Conservation (phyloP, 2,329 filamentous ascomycete species). For the Stachybotrys echinatus region DNA sequence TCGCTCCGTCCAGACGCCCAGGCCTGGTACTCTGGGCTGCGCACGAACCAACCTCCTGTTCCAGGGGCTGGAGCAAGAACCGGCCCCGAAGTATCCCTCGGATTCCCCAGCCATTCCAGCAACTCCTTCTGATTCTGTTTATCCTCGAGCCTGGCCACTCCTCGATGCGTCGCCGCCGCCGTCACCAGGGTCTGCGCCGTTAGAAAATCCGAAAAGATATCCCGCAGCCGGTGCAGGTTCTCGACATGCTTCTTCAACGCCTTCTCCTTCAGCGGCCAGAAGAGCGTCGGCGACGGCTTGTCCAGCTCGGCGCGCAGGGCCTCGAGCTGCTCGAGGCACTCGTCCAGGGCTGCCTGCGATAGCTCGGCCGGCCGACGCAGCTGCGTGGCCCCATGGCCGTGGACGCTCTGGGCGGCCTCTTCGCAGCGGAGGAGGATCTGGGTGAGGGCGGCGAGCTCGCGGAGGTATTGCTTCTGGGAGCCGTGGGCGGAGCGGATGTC, state of each 20-base stretch:
- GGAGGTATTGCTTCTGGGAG: slow-evolving; percentile 4
- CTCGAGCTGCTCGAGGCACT: not conserved
- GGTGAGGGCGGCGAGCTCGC: not conserved
- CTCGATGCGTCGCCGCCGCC: not conserved
- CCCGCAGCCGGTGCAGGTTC: not conserved
- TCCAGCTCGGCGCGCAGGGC: not conserved
- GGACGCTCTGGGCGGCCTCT: not conserved
- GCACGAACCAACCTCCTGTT: not conserved
- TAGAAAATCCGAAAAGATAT: not conserved
- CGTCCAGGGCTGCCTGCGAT: not conserved
- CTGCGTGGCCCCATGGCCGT: not conserved
- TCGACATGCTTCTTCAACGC: not conserved
- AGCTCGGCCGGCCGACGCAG: not conserved
- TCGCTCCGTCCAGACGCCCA: not conserved
- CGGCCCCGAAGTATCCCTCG: not conserved
- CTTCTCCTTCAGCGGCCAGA: not conserved
- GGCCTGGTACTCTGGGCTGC: not conserved
- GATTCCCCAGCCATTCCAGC: not conserved
- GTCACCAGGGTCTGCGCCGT: not conserved
- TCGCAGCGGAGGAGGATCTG: not conserved
- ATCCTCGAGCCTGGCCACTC: not conserved
- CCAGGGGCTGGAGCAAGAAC: not conserved
- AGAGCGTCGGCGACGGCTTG: not conserved
- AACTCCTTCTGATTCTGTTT: not conserved
- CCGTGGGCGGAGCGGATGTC: slow-evolving; percentile 4